Base-by-base conservation (phyloP, 2,329 filamentous ascomycete genomes). In the Amauroascus verrucosus region DNA sequence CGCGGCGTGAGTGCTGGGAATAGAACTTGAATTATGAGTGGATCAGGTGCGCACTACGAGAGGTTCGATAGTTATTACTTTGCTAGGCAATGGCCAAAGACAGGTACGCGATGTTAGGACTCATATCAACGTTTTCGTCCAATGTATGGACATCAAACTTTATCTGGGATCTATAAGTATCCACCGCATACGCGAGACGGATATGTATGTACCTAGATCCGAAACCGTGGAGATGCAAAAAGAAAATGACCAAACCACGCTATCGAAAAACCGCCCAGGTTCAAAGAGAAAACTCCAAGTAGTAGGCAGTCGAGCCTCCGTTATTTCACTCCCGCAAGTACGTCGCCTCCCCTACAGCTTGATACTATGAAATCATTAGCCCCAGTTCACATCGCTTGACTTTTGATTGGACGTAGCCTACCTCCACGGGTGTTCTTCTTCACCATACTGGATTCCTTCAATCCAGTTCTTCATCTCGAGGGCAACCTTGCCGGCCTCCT, bases 381-480 rank as follows among this genome's bases (percentile, higher is more conserved):
- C 33, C 24, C n/a, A 8, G 13, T 26, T 38, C 20, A 16, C 24
- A 26, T 41, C 44, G 24, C 18, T 28, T 22, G 32, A 9, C 35
- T 2, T 13, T 8, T 14, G 11, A 13, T 13, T 48, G 40, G 7
- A 28, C 13, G 37, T 14, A 26, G 40, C 73, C 69, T 83, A 84
- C 77, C 90, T 96, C 93, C 93, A 98, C 60, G 84, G 79, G 69
- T 96, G 88, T 67, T 88, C 81, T 71, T 91, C 86, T 59, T 96
- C 90, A 58, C 93, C 93, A 67, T 97, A 96, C 74, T 97, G 91
- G 61, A 94, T 90, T 26, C 75, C 84, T 75, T 95, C 90, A 58
- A 98, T 96, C 93, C 93, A 98, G 63, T 85, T 81, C 81, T 95
- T 95, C 84, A 98, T 90, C 70, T 80, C 81, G 63, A 82, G 73